Evolutionary conservation across 257 asterid species (phyloP).

Genomic region (Voacanga thouarsii): DNA sequence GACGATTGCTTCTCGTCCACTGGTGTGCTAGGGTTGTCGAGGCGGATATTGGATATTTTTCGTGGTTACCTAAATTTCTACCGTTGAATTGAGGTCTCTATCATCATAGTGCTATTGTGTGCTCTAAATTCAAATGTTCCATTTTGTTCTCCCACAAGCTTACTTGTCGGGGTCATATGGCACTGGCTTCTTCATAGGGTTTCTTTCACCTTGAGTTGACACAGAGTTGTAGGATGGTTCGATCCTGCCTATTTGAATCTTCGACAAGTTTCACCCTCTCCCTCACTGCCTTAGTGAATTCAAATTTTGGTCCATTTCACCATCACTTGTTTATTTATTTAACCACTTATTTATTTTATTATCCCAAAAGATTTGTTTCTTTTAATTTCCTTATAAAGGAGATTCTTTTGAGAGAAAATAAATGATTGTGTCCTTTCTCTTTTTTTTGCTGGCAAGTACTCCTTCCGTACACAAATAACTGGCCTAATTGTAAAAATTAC

Average conservation of each 20-base stretch:
- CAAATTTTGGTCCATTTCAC: slow-evolving; percentile 46
- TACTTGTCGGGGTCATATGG: slow-evolving; percentile 57
- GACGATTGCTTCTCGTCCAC: neutral
- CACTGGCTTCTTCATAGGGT: slow-evolving; percentile 45
- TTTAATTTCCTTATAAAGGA: neutral
- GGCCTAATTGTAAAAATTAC: too few species aligned
- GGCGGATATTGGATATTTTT: neutral
- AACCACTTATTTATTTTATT: neutral
- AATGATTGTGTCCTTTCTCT: neutral
- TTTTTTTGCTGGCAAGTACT: neutral
- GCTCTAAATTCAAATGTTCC: too few species aligned
- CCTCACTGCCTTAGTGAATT: slow-evolving; percentile 61
- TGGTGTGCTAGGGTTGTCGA: neutral
- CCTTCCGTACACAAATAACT: too few species aligned
- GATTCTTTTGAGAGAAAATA: neutral
- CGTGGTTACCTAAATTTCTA: slow-evolving; percentile 45
- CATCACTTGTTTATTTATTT: neutral
- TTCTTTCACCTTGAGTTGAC: slow-evolving; percentile 53
- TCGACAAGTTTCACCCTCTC: slow-evolving; percentile 37
- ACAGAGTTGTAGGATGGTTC: slow-evolving; percentile 32
- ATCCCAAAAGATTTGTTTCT: too few species aligned
- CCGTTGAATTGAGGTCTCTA: neutral
- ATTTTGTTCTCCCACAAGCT: slow-evolving; percentile 1
- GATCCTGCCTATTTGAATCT: slow-evolving; percentile 36
- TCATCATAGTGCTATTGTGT: too few species aligned